Percentiles rank a stretch among this genome's conserved stretches.
Evolutionary conservation across 2,329 filamentous ascomycete genomes (phyloP).

Genomic region (Pyricularia pennisetigena): DNA sequence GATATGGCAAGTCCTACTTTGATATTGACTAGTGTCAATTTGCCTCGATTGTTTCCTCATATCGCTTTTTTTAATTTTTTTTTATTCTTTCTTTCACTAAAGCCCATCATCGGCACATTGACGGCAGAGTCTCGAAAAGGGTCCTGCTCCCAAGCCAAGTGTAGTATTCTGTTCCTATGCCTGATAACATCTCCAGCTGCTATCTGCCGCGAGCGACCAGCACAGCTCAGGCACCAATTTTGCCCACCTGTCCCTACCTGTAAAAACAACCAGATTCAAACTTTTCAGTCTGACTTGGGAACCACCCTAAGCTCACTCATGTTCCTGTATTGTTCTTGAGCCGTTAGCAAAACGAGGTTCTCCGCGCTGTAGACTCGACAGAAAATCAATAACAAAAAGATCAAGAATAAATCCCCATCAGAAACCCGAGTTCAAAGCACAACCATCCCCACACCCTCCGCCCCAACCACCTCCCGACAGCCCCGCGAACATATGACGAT

Average conservation of each 20-base stretch:
- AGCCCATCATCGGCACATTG: not conserved
- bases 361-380: not conserved
- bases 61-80: not conserved
- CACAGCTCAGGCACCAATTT: not conserved
- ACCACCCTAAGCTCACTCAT: not conserved
- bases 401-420: constrained; percentile 15
- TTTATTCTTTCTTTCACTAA: not conserved
- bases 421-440: constrained; percentile 30
- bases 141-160: not conserved
- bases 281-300: not conserved
- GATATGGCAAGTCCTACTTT: not conserved
- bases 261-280: not conserved
- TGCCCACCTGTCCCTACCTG: not conserved
- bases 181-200: not conserved
- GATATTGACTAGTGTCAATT: not conserved
- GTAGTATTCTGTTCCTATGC: not conserved
- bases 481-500: constrained; percentile 25
- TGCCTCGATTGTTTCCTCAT: not conserved
- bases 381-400: not conserved
- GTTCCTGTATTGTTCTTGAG: not conserved
- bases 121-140: no score
- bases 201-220: not conserved
- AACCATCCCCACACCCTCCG: constrained; percentile 21
- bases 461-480: constrained; percentile 10
- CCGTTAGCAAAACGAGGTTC: not conserved